Conservation (phyloP, 139 green algal species). For the Astrephomene gubernaculifera region DNA sequence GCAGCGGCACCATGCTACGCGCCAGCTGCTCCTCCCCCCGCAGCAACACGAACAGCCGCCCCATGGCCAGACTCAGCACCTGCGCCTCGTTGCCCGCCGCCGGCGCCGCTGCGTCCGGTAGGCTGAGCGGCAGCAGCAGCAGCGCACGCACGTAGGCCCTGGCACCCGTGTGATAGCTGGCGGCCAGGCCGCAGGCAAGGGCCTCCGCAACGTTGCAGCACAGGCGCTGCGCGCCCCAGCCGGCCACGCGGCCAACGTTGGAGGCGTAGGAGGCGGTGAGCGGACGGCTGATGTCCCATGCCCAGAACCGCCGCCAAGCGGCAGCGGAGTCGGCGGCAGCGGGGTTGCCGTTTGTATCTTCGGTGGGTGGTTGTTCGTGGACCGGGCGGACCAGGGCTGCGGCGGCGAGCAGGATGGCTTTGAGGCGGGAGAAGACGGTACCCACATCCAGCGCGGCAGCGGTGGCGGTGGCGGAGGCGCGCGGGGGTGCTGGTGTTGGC, state of each 20-base stretch:
- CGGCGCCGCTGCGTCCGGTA: not conserved
- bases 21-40: conserved; percentile 18
- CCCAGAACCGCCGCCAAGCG: conserved; percentile 19
- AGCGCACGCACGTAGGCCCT: conserved; percentile 24
- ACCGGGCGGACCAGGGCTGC: conserved; percentile 18
- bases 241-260: not conserved
- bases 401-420: conserved; percentile 39
- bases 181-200: conserved; percentile 32
- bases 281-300: conserved; percentile 42
- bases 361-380: too few relatives aligned
- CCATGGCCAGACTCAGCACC: conserved; percentile 48
- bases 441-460: not conserved
- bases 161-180: conserved; percentile 9
- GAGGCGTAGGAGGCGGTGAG: conserved; percentile 22
- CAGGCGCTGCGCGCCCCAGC: conserved; percentile 47
- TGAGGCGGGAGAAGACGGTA: conserved; percentile 47
- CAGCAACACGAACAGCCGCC: conserved; percentile 47
- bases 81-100: conserved; percentile 24
- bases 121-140: conserved; percentile 50
- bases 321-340: not conserved
- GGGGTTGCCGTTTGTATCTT: not conserved
- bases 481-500: too few relatives aligned
- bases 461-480: not conserved
- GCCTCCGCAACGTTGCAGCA: conserved; percentile 47
- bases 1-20: conserved; percentile 32